These are phyloP conservation scores for Chaetomium strumarium DNA, from an alignment of 2,329 filamentous ascomycete genomes.

Conservation along the genomic window DNA sequence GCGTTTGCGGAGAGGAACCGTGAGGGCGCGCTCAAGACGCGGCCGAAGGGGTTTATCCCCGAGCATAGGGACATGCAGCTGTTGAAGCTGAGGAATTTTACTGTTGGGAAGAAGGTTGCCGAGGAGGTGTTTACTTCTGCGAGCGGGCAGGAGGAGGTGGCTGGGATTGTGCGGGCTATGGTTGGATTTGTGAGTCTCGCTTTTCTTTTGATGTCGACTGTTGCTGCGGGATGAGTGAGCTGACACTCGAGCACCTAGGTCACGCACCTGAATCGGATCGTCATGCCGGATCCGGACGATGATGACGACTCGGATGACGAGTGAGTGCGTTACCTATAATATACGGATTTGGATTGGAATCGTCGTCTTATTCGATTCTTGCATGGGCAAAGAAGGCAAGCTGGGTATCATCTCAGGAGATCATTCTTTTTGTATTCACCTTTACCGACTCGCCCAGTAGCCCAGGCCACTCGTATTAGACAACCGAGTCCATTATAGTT, in stretches of 20 bases:
- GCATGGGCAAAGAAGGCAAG: not conserved
- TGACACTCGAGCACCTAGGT: constrained; percentile 47
- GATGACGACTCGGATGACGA: constrained; percentile 45
- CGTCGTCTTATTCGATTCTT: not conserved
- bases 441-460: not conserved
- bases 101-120: constrained; percentile 59
- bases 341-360: not conserved
- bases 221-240: not conserved
- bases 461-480: not conserved
- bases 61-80: constrained; percentile 62
- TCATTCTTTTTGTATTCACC: too few relatives aligned
- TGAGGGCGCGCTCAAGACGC: constrained; percentile 73
- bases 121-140: constrained; percentile 58
- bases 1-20: constrained; percentile 67
- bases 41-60: constrained; percentile 61
- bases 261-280: constrained; percentile 64
- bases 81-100: constrained; percentile 74
- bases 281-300: constrained; percentile 63
- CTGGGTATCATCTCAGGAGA: too few relatives aligned
- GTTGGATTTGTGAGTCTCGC: constrained; percentile 67
- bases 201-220: constrained; percentile 6
- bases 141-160: constrained; percentile 58
- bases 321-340: constrained; percentile 9
- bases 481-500: constrained; percentile 6
- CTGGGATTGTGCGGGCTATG: constrained; percentile 60